Evolutionary conservation across 306 rosid species (phyloP), one percentile per base, ranked within the genome.

Genomic region (Ceratonia siliqua): DNA sequence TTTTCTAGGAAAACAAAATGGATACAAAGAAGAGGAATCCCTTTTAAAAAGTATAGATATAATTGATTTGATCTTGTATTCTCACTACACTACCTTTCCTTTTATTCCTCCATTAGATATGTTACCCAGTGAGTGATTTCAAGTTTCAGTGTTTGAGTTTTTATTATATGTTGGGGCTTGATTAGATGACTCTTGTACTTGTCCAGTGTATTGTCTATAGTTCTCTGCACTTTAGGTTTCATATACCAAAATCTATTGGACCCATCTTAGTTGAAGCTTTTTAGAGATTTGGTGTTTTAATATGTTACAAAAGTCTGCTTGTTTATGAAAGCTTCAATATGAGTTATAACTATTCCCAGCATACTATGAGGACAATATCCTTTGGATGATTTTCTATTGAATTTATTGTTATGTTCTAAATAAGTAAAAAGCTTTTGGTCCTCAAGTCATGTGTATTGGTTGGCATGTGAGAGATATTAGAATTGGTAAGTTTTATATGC

Each of bases 131-230:
- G 21, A 11, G 5, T 62, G n/a, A 10, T 78, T 55, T 18, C 45
- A 45, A 62, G 57, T 78, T 76, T 65, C 8, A 8, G 28, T 52
- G 43, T 41, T 58, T 46, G 61, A 33, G 2, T 28, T 68, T 72
- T 30, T 77, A 43, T 30, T 32, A 54, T 33, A 66, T 33, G 46
- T 30, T 39, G 42, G 58, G 43, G 49, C 18, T 38, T 71, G 74
- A 65, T 76, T 55, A 27, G 45, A 72, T 64, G 28, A 54, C 33
- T 63, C 68, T 5, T 63, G 27, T 33, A 24, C 73, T 52, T 81
- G 54, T 62, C 49, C 32, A 25, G 68, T 68, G n/a, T 76, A 41
- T 39, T 24, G 35, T 63, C 48, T 57, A 18, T 2, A 33, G 12
- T 54, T 72, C 27, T 30, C n/a, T 68, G 59, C 30, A 8, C n/a